Evolutionary conservation across 2,329 filamentous ascomycete species (phyloP), one percentile per base, ranked within the genome.

Genomic region (Aspergillus terreus): DNA sequence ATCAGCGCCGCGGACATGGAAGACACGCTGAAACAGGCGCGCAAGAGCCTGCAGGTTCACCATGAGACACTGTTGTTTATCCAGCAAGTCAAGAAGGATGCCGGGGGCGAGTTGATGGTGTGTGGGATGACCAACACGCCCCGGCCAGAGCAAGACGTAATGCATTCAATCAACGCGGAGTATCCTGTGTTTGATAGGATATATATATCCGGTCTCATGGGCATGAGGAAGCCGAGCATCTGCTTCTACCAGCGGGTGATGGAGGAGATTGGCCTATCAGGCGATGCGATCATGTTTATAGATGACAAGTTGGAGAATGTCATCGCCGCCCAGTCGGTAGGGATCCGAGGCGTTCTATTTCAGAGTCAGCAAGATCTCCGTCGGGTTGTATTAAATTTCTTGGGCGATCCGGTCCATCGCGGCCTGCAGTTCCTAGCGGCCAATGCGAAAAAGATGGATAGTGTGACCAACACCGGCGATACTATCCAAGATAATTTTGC

Each of bases 221-320:
- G 69, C 17, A 66, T 65, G 59, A 60, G 66, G 14, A 73, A 73
- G 55, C 70, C 69, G 11, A 64, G 69, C 19, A 52, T 59, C 4
- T 50, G 52, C 3, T 74, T 70, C 56, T 72, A 68, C 55, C 49
- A 51, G 11, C 53, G 67, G 42, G 67, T 71, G 6, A 56, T 72
- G 10, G 36, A 62, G 1, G 50, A 58, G 0, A 59, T 63, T 14
- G 46, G 50, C 2, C 21, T 49, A 1, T 32, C 53, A 5, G 53
- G 60, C 1, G 50, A 57, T 12, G 44, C 60, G 4, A 53, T 55
- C 1, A 50, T 69, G 2, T 65, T 70, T 32, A 57, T 70, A 2
- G 68, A 70, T 46, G 66, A 69, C 23, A 62, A 61, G 21, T 36
- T 33, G 12, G 63, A 61, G n/a, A 68, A 67, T 44, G 56, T 67